Evolutionary conservation across 2,329 filamentous ascomycete genomes (phyloP), one percentile per base, ranked within the genome.

Genomic region (Hysterium pulicare): DNA sequence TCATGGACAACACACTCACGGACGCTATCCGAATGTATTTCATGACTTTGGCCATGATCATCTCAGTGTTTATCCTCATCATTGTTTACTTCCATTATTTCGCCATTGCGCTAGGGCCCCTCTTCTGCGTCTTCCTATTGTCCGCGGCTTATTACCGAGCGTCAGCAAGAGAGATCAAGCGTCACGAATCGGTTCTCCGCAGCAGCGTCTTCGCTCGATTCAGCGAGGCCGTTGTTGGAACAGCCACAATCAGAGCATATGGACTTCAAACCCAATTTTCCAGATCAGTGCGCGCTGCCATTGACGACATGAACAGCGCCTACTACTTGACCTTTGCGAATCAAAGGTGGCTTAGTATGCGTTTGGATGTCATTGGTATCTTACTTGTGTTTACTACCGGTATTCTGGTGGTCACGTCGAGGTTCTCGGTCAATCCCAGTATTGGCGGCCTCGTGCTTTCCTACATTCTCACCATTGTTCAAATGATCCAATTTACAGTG

Each of bases 11-110:
- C 65, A 88, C 83, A 44, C 71, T 96, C 33, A 86, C 86, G 0
- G 91, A 96, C 57, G 85, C 88, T 3, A 88, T 96, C 69, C 82
- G 91, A 51, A 95, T 96, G 83, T 96, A 91, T 71, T 84, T 90
- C 56, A 72, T 96, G 55, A 95, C 89, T 1, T 70, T 95, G 54
- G 84, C 81, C 30, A 88, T 86, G 78, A 90, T 95, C 51, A 72
- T 84, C 2, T 83, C 86, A 4, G 87, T 95, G 26, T 95, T 96
- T 61, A 81, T 83, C 32, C 76, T 97, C 51, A 94, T 95, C 70
- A 93, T 97, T 57, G 84, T 87, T n/a, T 96, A 86, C 71, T 97
- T 94, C 71, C 82, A 93, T 70, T 96, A 89, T 68, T 95, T 95
- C 57, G 81, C 78, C 22, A 78, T 86, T 43, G 83, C 83, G 1